Evolutionary conservation across 306 rosid species (phyloP).

Genomic region (Alnus rubra): DNA sequence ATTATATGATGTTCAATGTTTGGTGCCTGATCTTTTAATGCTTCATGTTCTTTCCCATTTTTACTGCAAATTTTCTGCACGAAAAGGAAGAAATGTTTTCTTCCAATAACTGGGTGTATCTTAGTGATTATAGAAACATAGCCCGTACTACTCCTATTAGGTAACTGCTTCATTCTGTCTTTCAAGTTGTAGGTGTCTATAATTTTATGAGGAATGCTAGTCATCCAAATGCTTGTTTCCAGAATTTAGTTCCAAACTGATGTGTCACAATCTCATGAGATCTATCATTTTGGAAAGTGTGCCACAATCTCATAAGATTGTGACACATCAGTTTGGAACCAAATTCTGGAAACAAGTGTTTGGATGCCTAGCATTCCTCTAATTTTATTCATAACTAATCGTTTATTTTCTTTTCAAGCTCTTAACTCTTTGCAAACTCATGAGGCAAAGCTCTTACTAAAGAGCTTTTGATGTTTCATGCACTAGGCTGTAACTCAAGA

Average conservation of each 20-base stretch:
- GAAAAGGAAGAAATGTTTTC: slow-evolving; percentile 18
- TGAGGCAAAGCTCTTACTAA: not conserved
- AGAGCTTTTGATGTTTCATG: not conserved
- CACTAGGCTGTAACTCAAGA: not conserved
- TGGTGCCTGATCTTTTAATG: slow-evolving; percentile 18
- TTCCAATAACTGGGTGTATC: not conserved
- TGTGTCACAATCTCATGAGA: too few relatives aligned
- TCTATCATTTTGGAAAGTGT: too few relatives aligned
- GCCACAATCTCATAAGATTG: too few relatives aligned
- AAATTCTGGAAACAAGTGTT: too few relatives aligned
- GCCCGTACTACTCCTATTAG: not conserved
- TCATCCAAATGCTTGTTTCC: too few relatives aligned
- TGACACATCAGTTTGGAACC: too few relatives aligned
- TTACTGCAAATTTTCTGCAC: slow-evolving; percentile 10
- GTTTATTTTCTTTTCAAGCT: not conserved
- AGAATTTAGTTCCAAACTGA: too few relatives aligned
- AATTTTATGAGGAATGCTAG: too few relatives aligned
- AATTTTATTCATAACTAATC: not conserved
- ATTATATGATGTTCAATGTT: slow-evolving; percentile 28
- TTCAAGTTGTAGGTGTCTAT: not conserved
- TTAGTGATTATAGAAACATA: not conserved
- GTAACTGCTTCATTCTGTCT: not conserved
- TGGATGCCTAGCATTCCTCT: too few relatives aligned
- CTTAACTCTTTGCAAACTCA: not conserved
- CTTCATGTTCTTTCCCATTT: slow-evolving; percentile 20